Base-by-base conservation (phyloP, 192 early-diverging fungal genomes). In the Chytriomyces sp. region DNA sequence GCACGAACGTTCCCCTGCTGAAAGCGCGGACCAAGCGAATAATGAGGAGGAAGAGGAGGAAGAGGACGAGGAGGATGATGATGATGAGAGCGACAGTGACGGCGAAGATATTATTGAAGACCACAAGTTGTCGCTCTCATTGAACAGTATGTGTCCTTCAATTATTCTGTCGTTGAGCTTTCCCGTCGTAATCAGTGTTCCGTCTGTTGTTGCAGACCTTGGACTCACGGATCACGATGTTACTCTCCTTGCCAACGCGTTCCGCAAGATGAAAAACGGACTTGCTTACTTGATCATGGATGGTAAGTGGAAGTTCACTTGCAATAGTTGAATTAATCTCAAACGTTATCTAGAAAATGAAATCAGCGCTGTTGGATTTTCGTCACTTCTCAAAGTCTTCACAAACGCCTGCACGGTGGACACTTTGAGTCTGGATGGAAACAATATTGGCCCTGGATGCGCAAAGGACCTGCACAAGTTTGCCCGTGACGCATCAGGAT, bases 351-450 rank as follows among this genome's bases (percentile, higher is more conserved):
- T 18, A 68, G 46, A 68, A 18, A 68, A 68, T 7, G 26, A 35
- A 48, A 68, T 68, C n/a, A 47, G 13, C 8, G 67, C 67, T 20
- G 67, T 13, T 68, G 67, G 67, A n/a, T 13, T 24, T 11, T 46
- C 26, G 24, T 11, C 26, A 46, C 43, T 68, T 68, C 46, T 68
- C 13, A 68, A 68, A 10, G 35, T 45, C 5, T 68, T 68, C 46
- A 48, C 16, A n/a, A 18, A 24, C 16, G 63, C 18, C 3, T n/a
- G 53, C 53, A 13, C 20, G 16, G 20, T 57, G 13, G 13, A 13
- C 53, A 57, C 53, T 20, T 20, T 57, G 16, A 57, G 20, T 57
- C 20, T 57, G 53, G 53, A 57, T n/a, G 53, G 53, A 57, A 57
- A 57, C 20, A 20, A 57, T 3, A 57, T 57, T n/a, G 53, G 53